Evolutionary conservation across 352 stramenopile genomes (phyloP).

Genomic region (Phytophthora cryptogea): DNA sequence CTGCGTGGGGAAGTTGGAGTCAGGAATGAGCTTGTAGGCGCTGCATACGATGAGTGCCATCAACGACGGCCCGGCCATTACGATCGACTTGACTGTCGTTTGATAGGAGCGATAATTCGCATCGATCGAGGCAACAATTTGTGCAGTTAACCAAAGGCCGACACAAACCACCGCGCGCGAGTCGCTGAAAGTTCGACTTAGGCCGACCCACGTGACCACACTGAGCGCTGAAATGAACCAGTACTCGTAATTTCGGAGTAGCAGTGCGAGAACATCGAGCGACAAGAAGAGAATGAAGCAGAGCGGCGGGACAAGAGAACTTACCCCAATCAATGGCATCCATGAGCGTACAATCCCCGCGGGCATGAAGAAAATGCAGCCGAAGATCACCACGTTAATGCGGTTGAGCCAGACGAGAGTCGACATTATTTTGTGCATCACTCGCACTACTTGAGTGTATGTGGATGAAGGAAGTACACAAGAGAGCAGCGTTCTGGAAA

Average conservation of each 20-base stretch:
- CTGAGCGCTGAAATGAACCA: conserved; percentile 40
- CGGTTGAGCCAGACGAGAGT: conserved; percentile 18
- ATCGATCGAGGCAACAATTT: conserved; percentile 33
- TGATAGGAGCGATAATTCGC: conserved; percentile 37
- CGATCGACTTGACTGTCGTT: conserved; percentile 24
- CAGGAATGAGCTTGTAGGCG: conserved; percentile 21
- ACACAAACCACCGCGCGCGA: conserved; percentile 24
- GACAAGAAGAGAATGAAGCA: conserved; percentile 30
- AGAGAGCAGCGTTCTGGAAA: conserved; percentile 15
- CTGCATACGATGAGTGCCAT: conserved; percentile 24
- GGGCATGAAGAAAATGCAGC: conserved; percentile 23
- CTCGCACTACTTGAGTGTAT: conserved; percentile 1
- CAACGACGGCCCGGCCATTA: conserved; percentile 33
- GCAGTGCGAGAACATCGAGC: conserved; percentile 21
- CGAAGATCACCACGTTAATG: conserved; percentile 15
- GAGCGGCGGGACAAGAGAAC: conserved; percentile 11
- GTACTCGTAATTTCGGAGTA: conserved; percentile 30
- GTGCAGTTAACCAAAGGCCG: conserved; percentile 26
- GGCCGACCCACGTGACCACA: conserved; percentile 29
- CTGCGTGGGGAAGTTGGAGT: conserved; percentile 7
- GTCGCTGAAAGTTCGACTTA: conserved; percentile 30
- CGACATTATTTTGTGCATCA: conserved; percentile 12
- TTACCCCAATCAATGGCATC: conserved; percentile 11
- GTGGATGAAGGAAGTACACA: neutral
- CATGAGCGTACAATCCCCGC: neutral